Percentiles rank a stretch among this genome's conserved stretches.
These are phyloP conservation scores for Astraeus odoratus DNA, from an alignment of 768 basidiomycete species.

Conservation along the genomic window DNA sequence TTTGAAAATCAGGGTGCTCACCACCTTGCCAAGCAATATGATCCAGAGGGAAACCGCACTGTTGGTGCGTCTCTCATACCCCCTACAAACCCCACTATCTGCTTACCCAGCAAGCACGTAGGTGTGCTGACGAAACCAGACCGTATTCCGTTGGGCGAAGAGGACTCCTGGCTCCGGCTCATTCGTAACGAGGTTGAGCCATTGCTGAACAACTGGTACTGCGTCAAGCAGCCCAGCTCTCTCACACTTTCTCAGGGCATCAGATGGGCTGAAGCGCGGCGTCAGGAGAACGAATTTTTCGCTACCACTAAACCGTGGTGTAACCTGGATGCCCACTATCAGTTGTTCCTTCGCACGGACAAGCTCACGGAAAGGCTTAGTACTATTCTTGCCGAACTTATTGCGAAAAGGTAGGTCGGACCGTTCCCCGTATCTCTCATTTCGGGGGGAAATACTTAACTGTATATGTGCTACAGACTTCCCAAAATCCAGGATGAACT, in stretches of 20 bases:
- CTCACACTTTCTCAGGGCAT: conserved; percentile 26
- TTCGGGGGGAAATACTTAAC: too few relatives aligned
- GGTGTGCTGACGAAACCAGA: conserved; percentile 55
- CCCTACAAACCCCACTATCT: neutral
- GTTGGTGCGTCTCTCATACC: conserved; percentile 33
- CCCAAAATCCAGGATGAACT: conserved; percentile 59
- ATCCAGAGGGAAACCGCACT: conserved; percentile 42
- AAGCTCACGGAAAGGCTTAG: conserved; percentile 55
- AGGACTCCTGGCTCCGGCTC: conserved; percentile 38
- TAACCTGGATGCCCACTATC: conserved; percentile 39
- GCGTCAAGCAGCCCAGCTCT: conserved; percentile 37
- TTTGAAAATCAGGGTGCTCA: conserved; percentile 53
- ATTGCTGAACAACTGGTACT: conserved; percentile 37
- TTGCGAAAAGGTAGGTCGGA: conserved; percentile 46
- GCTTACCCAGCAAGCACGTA: conserved; percentile 10
- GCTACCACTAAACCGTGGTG: conserved; percentile 30
- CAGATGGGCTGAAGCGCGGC: conserved; percentile 26
- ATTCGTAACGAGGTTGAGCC: conserved; percentile 33
- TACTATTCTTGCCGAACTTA: conserved; percentile 52
- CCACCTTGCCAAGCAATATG: conserved; percentile 38
- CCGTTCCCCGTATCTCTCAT: neutral
- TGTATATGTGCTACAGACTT: too few relatives aligned
- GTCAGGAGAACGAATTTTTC: conserved; percentile 32
- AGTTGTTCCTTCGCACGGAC: conserved; percentile 47
- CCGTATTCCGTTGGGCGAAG: conserved; percentile 33